Conservation (phyloP, 192 early-diverging fungal genomes). For the Backusella circina region DNA sequence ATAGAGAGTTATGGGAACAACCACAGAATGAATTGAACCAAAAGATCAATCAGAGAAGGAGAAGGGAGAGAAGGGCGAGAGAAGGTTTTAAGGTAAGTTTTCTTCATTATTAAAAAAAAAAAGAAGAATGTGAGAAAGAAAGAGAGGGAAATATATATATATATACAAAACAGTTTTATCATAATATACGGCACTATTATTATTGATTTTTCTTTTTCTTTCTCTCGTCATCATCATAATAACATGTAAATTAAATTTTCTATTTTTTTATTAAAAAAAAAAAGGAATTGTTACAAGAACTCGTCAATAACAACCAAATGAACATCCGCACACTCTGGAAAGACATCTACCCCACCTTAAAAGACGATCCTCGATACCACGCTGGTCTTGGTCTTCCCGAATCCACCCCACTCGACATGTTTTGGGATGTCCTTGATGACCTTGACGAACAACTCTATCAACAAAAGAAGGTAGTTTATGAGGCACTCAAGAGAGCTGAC, state of each 20-base stretch:
- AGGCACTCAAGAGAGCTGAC: conserved; percentile 51
- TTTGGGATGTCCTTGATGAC: conserved; percentile 87
- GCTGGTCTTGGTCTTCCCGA: conserved; percentile 78
- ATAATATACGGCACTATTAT: not conserved
- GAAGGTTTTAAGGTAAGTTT: conserved; percentile 56
- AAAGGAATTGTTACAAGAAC: conserved; percentile 60
- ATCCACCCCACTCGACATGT: conserved; percentile 86
- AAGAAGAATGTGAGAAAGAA: not conserved
- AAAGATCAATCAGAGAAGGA: conserved; percentile 8
- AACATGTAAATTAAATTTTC: too few relatives aligned
- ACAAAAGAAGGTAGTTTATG: conserved; percentile 64
- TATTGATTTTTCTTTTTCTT: not conserved
- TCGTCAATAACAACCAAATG: conserved; percentile 51
- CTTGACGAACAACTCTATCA: conserved; percentile 73
- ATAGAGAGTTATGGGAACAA: conserved; percentile 63
- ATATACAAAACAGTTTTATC: not conserved
- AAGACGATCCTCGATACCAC: conserved; percentile 63
- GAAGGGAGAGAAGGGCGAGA: conserved; percentile 71
- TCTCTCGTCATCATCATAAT: not conserved
- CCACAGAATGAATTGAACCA: conserved; percentile 26
- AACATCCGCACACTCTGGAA: conserved; percentile 81
- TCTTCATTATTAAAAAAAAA: not conserved
- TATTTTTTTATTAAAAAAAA: too few relatives aligned
- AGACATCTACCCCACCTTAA: conserved; percentile 74
- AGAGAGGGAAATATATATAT: not conserved